Conservation (phyloP, 768 basidiomycete genomes). For the Podaxis sp. region DNA sequence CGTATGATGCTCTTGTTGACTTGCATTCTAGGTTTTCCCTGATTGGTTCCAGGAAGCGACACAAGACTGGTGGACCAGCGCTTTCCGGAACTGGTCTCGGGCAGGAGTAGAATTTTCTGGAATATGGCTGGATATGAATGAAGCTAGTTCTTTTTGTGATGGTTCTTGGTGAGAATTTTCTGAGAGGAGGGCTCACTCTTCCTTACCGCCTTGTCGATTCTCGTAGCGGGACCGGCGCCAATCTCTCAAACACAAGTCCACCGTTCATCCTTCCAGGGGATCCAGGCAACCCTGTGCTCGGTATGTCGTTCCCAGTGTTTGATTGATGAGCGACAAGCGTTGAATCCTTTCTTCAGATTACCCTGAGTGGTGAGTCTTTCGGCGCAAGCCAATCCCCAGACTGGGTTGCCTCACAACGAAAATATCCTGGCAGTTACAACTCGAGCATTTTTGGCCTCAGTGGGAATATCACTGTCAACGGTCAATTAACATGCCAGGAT, state of each 20-base stretch:
- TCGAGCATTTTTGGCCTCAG: constrained; percentile 59
- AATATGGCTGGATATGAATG: constrained; percentile 35
- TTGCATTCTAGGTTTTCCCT: constrained; percentile 24
- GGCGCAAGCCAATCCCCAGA: not conserved
- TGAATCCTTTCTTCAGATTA: constrained; percentile 35
- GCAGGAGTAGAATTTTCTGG: constrained; percentile 30
- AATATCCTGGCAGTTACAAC: constrained; percentile 49
- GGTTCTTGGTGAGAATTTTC: constrained; percentile 29
- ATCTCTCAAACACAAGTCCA: constrained; percentile 51
- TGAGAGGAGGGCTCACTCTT: not conserved
- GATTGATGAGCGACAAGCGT: constrained; percentile 1
- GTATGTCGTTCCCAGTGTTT: constrained; percentile 19
- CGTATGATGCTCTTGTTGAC: not conserved
- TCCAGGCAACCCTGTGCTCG: constrained; percentile 46
- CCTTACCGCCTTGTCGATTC: constrained; percentile 9
- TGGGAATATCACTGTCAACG: constrained; percentile 74
- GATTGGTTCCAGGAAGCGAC: constrained; percentile 31
- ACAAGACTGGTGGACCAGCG: constrained; percentile 31
- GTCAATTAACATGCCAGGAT: constrained; percentile 49
- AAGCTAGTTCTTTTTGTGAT: constrained; percentile 33
- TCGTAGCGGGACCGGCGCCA: constrained; percentile 52
- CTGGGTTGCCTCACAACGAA: constrained; percentile 7
- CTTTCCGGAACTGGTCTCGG: constrained; percentile 29
- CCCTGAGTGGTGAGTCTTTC: constrained; percentile 59
- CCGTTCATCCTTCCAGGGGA: constrained; percentile 59